Evolutionary conservation across 2,329 filamentous ascomycete genomes (phyloP).

Genomic region (Sporothrix brunneoviolacea): DNA sequence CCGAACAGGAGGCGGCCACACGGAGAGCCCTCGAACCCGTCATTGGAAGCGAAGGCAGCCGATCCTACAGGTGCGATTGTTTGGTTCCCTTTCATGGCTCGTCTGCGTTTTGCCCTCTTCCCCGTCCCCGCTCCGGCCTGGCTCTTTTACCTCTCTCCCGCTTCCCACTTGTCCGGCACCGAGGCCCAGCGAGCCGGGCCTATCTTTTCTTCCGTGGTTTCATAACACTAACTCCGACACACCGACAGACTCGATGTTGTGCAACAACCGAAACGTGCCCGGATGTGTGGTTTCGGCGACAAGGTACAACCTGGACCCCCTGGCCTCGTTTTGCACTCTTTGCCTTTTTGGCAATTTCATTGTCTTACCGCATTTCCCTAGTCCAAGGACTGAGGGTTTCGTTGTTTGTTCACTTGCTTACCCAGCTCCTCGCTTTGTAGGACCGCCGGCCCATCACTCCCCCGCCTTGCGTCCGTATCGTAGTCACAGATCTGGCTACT

Average conservation of each 20-base stretch:
- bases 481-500: conserved; percentile 67
- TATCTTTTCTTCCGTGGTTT: too few species aligned
- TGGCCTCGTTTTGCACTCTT: conserved; percentile 3
- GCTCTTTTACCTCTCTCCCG: not conserved
- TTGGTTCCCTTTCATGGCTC: too few species aligned
- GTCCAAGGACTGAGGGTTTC: too few species aligned
- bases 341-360: not conserved
- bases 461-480: conserved; percentile 80
- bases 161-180: not conserved
- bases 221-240: conserved; percentile 7
- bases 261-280: conserved; percentile 85
- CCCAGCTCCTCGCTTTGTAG: too few species aligned
- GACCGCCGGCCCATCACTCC: conserved; percentile 94
- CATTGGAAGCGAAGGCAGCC: conserved; percentile 17
- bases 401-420: too few species aligned
- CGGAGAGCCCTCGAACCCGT: conserved; percentile 18
- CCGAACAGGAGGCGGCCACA: conserved; percentile 18
- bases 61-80: conserved; percentile 19
- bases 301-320: conserved; percentile 54
- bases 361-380: not conserved
- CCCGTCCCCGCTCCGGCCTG: too few species aligned
- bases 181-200: too few species aligned
- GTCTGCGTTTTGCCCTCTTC: too few species aligned
- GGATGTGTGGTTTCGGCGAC: conserved; percentile 98
- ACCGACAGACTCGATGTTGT: conserved; percentile 62